These are phyloP conservation scores for Pyrenula aspistea DNA, from an alignment of 495 filamentous ascomycete species.

Conservation along the genomic window DNA sequence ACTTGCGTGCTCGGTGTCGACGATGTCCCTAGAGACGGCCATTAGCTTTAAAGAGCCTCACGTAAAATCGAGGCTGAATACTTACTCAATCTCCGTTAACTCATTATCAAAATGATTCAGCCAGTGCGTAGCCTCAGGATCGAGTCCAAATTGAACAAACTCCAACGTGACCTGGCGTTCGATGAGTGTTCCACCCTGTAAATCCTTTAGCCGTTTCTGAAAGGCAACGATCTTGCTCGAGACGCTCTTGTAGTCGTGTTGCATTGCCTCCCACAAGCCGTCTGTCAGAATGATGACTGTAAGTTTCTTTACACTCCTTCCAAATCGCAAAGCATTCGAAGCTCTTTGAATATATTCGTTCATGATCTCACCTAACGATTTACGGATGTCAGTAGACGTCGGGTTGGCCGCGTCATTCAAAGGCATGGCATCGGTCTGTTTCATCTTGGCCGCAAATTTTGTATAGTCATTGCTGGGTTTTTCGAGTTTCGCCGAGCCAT, in stretches of 20 bases:
- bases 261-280: slow-evolving; percentile 15
- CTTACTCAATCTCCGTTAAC: slow-evolving; percentile 8
- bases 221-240: background rate
- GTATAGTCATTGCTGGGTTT: background rate
- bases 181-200: no score
- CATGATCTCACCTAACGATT: background rate
- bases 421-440: background rate
- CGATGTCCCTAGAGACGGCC: no score
- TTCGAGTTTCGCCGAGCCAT: background rate
- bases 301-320: background rate
- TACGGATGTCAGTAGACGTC: background rate
- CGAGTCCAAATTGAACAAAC: slow-evolving; percentile 20
- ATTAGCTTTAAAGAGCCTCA: no score
- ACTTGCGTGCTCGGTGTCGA: slow-evolving; percentile 17
- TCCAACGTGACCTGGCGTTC: slow-evolving; percentile 17
- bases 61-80: background rate
- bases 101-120: slow-evolving; percentile 19
- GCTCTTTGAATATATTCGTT: background rate
- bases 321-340: background rate
- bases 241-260: slow-evolving; percentile 4
- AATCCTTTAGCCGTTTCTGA: slow-evolving; percentile 3
- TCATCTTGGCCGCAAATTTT: background rate
- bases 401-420: no score
- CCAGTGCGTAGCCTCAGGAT: slow-evolving; percentile 10
- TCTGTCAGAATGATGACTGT: slow-evolving; percentile 22